Percentiles rank a stretch among this genome's conserved stretches.
phyloP scores from a whole-genome alignment of 225 moss, liverwort and hornwort species.

The Sphagnum tenellum region DNA sequence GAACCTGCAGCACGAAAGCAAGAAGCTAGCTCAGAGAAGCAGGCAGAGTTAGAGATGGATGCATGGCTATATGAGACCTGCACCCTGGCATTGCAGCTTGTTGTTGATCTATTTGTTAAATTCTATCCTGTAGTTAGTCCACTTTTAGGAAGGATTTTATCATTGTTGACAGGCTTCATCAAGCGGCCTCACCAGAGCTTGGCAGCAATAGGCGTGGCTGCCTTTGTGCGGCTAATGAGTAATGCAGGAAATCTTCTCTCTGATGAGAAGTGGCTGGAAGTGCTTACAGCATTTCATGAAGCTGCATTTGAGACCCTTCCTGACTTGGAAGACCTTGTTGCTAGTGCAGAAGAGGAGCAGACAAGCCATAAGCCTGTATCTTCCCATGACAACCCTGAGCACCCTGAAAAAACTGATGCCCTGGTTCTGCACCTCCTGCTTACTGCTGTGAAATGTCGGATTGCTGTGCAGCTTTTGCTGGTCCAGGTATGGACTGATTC shows the following conservation, averaged over 20 bases:
- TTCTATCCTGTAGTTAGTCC: conserved; percentile 95
- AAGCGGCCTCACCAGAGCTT: conserved; percentile 96
- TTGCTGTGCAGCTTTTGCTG: conserved; percentile 87
- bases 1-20: conserved; percentile 56
- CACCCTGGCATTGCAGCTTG: conserved; percentile 93
- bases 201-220: conserved; percentile 97
- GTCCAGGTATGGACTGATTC: conserved; percentile 57
- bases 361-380: conserved; percentile 30
- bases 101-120: conserved; percentile 96
- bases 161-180: conserved; percentile 81
- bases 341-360: conserved; percentile 57
- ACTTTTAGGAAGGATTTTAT: conserved; percentile 73
- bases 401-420: conserved; percentile 62
- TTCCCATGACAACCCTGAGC: conserved; percentile 34
- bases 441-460: conserved; percentile 86
- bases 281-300: conserved; percentile 64
- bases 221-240: conserved; percentile 88
- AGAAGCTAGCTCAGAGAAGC: conserved; percentile 67
- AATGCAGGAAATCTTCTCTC: conserved; percentile 87
- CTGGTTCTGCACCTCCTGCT: conserved; percentile 57
- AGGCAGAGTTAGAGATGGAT: conserved; percentile 98
- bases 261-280: conserved; percentile 89
- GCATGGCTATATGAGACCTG: conserved; percentile 98
- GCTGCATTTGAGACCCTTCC: conserved; percentile 84
- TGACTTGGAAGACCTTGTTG: conserved; percentile 71